Evolutionary conservation across 345 rosid species (phyloP), one percentile per base, ranked within the genome.

Genomic region (Lepidium didymum): DNA sequence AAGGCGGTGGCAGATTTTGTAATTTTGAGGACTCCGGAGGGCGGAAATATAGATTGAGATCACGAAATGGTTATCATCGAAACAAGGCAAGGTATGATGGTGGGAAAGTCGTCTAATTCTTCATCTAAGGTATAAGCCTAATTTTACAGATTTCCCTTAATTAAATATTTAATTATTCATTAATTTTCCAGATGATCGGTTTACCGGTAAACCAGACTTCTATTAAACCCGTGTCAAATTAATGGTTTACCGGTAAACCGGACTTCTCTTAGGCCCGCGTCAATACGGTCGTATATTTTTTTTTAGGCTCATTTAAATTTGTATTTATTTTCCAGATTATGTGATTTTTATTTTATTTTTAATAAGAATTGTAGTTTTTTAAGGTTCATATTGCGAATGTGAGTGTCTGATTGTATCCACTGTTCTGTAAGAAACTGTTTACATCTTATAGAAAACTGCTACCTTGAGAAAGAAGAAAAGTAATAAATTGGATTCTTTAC

Each of bases 91-190:
- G 41, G 57, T 23, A 62, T 56, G 31, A 55, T 36, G 64, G 57
- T 63, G 69, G 42, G 35, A 63, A 72, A 72, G 70, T 72, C 76
- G 42, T 64, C 65, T 64, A 31, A 45, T 37, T 2, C 27, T 41
- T 6, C 1, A 12, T 12, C 23, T 12, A 62, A 53, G 33, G 15
- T 27, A 7, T 53, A 61, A 70, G 29, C 57, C 61, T 53, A 10
- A 16, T 16, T 54, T n/a, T 11, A 34, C 12, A 5, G 31, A 16
- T 42, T 61, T 31, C 9, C 11, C 10, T 59, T 27, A 29, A 45
- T 35, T 45, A 14, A 14, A 14, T 8, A 6, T 56, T 43, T 8
- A 18, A 7, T 23, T 8, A 10, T 27, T 27, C 73, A 10, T 58
- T 68, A 36, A 56, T 57, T 6, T 62, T 25, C 5, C 18, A 25